These are phyloP conservation scores for Pythium sukuiense DNA, from an alignment of 352 stramenopile species.

Conservation along the genomic window DNA sequence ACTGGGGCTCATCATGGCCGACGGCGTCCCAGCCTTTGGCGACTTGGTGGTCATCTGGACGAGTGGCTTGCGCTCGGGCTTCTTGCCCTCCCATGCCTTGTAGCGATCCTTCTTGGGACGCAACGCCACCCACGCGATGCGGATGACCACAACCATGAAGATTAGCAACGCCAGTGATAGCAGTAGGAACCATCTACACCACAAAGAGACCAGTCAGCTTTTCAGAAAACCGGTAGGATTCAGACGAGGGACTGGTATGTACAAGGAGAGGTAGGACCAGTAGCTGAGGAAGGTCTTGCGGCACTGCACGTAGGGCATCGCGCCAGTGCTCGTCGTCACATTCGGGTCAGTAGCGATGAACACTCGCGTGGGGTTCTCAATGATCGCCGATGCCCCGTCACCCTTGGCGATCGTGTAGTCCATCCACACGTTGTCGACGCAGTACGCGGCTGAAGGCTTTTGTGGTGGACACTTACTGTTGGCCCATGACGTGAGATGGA, in stretches of 20 bases:
- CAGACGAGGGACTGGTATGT: background rate
- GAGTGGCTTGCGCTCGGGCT: slow-evolving; percentile 25
- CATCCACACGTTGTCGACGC: slow-evolving; percentile 20
- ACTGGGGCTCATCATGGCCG: background rate
- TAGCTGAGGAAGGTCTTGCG: slow-evolving; percentile 30
- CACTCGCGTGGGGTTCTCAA: slow-evolving; percentile 4
- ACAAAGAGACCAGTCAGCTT: background rate
- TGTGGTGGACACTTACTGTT: slow-evolving; percentile 29
- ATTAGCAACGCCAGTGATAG: slow-evolving; percentile 12
- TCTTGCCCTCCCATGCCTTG: slow-evolving; percentile 18
- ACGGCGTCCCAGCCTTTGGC: background rate
- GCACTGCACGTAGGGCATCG: slow-evolving; percentile 27
- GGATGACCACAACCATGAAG: slow-evolving; percentile 27
- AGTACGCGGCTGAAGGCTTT: slow-evolving; percentile 12
- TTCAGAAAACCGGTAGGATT: background rate
- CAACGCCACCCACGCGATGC: slow-evolving; percentile 25
- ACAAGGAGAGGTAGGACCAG: slow-evolving; percentile 32
- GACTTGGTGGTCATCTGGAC: slow-evolving; percentile 12
- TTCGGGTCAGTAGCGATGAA: background rate
- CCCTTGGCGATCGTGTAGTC: slow-evolving; percentile 12
- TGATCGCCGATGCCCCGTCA: background rate
- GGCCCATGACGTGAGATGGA: slow-evolving; percentile 25
- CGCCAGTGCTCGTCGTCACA: background rate
- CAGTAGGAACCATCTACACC: slow-evolving; percentile 27
- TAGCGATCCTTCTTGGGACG: slow-evolving; percentile 21